phyloP scores from a whole-genome alignment of 306 rosid genomes.

The Hylodesmum podocarpum region DNA sequence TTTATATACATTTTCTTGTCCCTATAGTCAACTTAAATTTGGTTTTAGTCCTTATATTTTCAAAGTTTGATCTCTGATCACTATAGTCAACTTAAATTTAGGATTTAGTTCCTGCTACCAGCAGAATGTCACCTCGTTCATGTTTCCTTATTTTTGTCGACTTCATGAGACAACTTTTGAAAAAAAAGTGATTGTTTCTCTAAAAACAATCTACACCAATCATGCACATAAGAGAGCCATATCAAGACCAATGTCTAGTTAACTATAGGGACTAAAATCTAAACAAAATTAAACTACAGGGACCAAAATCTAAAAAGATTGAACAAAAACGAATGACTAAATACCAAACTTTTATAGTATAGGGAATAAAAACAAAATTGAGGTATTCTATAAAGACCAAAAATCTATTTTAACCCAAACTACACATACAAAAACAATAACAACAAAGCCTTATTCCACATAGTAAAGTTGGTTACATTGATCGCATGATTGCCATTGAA shows the following conservation, averaged over 20 bases:
- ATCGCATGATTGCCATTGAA: too few species aligned
- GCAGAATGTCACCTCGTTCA: not conserved
- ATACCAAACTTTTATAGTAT: not conserved
- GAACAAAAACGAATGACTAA: not conserved
- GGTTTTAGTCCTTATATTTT: not conserved
- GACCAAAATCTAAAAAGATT: not conserved
- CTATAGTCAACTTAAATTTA: not conserved
- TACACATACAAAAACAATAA: not conserved
- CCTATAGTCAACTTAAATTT: not conserved
- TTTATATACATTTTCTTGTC: not conserved
- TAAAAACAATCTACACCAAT: too few species aligned
- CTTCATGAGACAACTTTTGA: too few species aligned
- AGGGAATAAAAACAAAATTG: not conserved
- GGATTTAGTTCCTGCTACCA: not conserved
- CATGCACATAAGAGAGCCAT: not conserved
- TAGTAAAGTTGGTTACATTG: too few species aligned
- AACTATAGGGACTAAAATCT: not conserved
- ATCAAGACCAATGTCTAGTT: not conserved
- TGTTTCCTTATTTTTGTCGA: too few species aligned
- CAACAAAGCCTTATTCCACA: too few species aligned
- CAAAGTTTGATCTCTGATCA: not conserved
- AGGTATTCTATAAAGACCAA: not conserved
- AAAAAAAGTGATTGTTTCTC: too few species aligned
- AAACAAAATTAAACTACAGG: not conserved
- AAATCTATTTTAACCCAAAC: not conserved